A percentile compares a stretch with the other conserved stretches of the same genome.
Evolutionary conservation across 2,329 filamentous ascomycete genomes (phyloP).

Genomic region (Sporothrix brunneoviolacea): DNA sequence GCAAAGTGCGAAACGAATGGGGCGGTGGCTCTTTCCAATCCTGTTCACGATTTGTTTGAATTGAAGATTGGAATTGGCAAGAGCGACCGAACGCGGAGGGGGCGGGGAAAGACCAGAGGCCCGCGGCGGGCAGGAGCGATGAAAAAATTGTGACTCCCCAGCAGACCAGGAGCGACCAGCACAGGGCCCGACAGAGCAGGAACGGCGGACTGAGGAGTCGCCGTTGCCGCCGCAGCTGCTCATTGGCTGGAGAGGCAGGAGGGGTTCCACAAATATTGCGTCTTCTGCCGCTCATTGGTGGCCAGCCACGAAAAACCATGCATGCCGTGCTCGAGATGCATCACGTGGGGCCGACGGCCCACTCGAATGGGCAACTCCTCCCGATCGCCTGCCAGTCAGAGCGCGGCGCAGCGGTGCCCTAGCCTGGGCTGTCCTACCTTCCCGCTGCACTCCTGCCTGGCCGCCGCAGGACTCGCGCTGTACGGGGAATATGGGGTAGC

Average conservation of each 20-base stretch:
- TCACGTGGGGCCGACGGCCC: conserved; percentile 12
- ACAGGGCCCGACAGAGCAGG: not conserved
- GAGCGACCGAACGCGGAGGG: conserved; percentile 19
- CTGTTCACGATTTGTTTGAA: conserved; percentile 12
- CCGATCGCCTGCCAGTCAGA: conserved; percentile 1
- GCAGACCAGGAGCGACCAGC: not conserved
- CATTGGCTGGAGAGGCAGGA: not conserved
- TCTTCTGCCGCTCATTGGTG: conserved; percentile 6
- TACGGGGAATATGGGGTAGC: not conserved
- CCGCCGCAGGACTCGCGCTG: not conserved
- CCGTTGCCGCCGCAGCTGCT: not conserved
- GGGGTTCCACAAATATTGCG: not conserved
- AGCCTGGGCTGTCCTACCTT: not conserved
- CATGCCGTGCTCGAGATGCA: conserved; percentile 4
- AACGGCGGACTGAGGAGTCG: not conserved
- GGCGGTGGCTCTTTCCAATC: conserved; percentile 14
- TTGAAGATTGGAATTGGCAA: conserved; percentile 14
- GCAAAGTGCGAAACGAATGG: conserved; percentile 7
- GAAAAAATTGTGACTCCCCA: conserved; percentile 6
- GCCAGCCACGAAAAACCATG: not conserved
- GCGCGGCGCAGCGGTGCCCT: not conserved
- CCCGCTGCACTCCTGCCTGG: not conserved
- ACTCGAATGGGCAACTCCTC: conserved; percentile 2
- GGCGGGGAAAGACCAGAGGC: conserved; percentile 17
- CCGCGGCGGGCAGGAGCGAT: conserved; percentile 1